Evolutionary conservation across 2,329 filamentous ascomycete genomes (phyloP).

Genomic region (Alternaria viburni): DNA sequence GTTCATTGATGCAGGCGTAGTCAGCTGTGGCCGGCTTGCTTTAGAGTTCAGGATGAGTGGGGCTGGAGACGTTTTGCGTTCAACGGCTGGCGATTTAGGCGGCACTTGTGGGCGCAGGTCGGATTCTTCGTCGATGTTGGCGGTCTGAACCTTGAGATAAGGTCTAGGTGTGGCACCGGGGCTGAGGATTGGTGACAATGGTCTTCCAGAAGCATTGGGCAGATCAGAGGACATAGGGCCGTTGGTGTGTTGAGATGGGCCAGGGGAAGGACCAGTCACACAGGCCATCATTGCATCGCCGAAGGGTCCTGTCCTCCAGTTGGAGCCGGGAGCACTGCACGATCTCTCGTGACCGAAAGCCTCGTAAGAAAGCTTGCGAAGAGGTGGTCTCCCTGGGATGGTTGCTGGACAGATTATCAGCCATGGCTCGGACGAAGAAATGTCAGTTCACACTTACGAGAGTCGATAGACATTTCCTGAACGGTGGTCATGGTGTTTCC

Average conservation of each 20-base stretch:
- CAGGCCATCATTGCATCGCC: conserved; percentile 50
- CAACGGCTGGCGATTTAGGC: conserved; percentile 45
- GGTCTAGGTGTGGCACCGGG: conserved; percentile 39
- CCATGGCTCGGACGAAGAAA: not conserved
- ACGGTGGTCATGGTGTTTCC: conserved; percentile 48
- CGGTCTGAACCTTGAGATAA: conserved; percentile 42
- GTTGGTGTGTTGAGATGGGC: conserved; percentile 23
- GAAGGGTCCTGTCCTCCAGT: conserved; percentile 48
- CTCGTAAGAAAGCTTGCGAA: conserved; percentile 44
- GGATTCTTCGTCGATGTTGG: conserved; percentile 20
- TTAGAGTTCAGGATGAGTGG: conserved; percentile 41
- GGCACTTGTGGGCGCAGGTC: conserved; percentile 45
- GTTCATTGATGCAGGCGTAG: conserved; percentile 35
- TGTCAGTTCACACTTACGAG: conserved; percentile 40
- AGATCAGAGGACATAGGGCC: conserved; percentile 22
- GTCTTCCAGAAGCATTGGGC: conserved; percentile 15
- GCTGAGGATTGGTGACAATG: conserved; percentile 42
- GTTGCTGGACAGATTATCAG: conserved; percentile 41
- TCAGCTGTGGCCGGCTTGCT: conserved; percentile 40
- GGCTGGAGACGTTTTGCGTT: conserved; percentile 43
- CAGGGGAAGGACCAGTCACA: conserved; percentile 45
- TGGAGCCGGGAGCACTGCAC: conserved; percentile 47
- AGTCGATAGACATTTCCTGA: conserved; percentile 48
- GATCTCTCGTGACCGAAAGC: conserved; percentile 48
- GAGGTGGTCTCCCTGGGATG: conserved; percentile 50